phyloP scores from a whole-genome alignment of 2,329 filamentous ascomycete species.

The Colletotrichum sp. region DNA sequence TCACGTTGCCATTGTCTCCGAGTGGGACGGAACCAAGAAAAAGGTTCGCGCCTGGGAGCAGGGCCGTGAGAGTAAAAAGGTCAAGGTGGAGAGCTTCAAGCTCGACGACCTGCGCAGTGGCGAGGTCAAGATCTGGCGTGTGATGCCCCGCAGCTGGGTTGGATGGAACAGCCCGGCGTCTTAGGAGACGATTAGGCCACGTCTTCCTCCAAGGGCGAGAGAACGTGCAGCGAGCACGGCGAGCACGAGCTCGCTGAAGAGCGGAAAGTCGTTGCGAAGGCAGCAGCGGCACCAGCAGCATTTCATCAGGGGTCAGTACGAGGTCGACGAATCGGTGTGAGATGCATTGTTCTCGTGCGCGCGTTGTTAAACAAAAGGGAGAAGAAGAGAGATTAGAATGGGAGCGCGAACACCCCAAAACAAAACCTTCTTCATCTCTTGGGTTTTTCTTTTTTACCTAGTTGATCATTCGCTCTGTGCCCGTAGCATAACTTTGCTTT shows the following conservation, averaged over 20 bases:
- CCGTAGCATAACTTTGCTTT: constrained; percentile 17
- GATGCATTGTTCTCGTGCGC: constrained; percentile 10
- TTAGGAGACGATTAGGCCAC: constrained; percentile 41
- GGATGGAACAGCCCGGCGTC: constrained; percentile 75
- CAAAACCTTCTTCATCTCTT: background rate
- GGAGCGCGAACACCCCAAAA: background rate
- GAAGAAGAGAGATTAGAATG: background rate
- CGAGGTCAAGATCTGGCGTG: constrained; percentile 96
- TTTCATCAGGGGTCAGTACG: background rate
- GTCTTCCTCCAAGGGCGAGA: background rate
- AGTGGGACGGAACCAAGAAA: constrained; percentile 99
- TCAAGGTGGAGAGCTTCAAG: constrained; percentile 93
- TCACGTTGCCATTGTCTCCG: constrained; percentile 88
- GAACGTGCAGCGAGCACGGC: background rate
- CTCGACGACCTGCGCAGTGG: constrained; percentile 90
- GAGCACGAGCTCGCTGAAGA: background rate
- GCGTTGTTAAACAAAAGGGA: background rate
- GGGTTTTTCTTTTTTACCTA: background rate
- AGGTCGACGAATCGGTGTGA: constrained; percentile 1
- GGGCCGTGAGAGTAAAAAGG: constrained; percentile 89
- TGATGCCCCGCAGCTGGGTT: constrained; percentile 91
- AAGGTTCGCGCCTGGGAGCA: constrained; percentile 97
- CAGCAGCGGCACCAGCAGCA: background rate
- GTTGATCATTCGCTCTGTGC: constrained; percentile 5
- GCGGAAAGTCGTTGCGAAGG: background rate